Evolutionary conservation across 129 eudicot genomes (phyloP).

Genomic region (Chrysanthemum makinoi): DNA sequence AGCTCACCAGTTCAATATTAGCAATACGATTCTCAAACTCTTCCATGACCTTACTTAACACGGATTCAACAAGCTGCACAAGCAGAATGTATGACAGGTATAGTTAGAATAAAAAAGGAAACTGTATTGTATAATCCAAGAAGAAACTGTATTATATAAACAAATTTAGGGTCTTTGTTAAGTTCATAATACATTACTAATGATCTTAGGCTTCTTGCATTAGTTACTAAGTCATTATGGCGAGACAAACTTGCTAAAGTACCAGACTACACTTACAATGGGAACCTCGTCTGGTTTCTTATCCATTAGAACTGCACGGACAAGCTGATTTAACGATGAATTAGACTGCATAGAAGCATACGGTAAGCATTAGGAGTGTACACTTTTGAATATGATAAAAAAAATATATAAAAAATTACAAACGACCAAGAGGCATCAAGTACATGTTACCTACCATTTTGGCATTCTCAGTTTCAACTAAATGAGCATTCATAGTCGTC

Average conservation of each 20-base stretch:
- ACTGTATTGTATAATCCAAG: background rate
- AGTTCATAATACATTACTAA: background rate
- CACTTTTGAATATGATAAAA: conserved; percentile 4
- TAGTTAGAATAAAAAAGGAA: conserved; percentile 6
- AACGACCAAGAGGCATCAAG: background rate
- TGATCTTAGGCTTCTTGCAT: background rate
- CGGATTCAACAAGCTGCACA: conserved; percentile 83
- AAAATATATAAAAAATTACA: background rate
- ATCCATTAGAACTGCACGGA: conserved; percentile 70
- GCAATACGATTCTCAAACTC: conserved; percentile 87
- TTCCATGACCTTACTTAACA: conserved; percentile 80
- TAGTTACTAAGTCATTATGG: background rate
- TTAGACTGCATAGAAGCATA: conserved; percentile 55
- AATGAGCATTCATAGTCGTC: conserved; percentile 36
- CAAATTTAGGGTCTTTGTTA: background rate
- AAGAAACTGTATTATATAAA: background rate
- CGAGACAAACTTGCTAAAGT: conserved; percentile 9
- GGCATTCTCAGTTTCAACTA: conserved; percentile 46
- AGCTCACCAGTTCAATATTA: conserved; percentile 54
- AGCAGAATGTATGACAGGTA: conserved; percentile 17
- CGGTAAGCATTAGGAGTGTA: conserved; percentile 19
- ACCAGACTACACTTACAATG: conserved; percentile 47
- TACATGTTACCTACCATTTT: conserved; percentile 47
- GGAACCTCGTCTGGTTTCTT: conserved; percentile 98
- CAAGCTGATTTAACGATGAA: conserved; percentile 80